Evolutionary conservation across 2,329 filamentous ascomycete species (phyloP).

Genomic region (Gaeumannomyces tritici): DNA sequence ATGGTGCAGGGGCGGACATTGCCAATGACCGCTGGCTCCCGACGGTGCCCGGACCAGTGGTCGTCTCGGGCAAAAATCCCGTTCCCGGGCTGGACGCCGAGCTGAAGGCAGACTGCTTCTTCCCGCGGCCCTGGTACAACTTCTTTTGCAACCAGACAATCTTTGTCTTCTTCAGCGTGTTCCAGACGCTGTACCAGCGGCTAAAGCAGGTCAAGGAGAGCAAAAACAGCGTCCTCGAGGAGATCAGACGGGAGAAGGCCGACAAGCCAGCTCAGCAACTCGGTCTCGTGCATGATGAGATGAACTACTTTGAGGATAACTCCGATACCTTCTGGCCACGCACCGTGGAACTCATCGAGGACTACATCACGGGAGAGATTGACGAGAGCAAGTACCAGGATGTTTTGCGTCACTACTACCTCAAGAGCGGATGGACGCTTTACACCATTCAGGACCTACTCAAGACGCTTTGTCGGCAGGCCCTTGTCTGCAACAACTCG

Average conservation of each 20-base stretch:
- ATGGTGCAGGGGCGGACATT: slow-evolving; percentile 46
- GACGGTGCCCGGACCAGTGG: slow-evolving; percentile 44
- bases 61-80: slow-evolving; percentile 43
- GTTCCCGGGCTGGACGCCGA: slow-evolving; percentile 49
- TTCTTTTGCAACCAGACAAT: slow-evolving; percentile 88
- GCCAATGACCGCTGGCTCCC: slow-evolving; percentile 57
- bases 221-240: slow-evolving; percentile 61
- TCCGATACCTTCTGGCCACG: slow-evolving; percentile 72
- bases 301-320: slow-evolving; percentile 65
- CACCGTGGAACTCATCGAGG: slow-evolving; percentile 76
- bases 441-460: slow-evolving; percentile 91
- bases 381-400: slow-evolving; percentile 84
- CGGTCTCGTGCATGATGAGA: slow-evolving; percentile 68
- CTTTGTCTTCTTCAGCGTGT: slow-evolving; percentile 90
- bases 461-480: slow-evolving; percentile 69
- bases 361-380: slow-evolving; percentile 72
- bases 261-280: slow-evolving; percentile 77
- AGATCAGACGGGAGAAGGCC: slow-evolving; percentile 63
- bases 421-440: slow-evolving; percentile 83
- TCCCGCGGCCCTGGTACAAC: slow-evolving; percentile 72
- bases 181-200: slow-evolving; percentile 82
- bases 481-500: slow-evolving; percentile 70
- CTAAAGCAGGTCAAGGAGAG: slow-evolving; percentile 76
- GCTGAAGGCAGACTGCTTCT: slow-evolving; percentile 70
- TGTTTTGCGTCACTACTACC: slow-evolving; percentile 81